These are phyloP conservation scores for Parachaetomium inaequale DNA, from an alignment of 495 filamentous ascomycete genomes.

Conservation along the genomic window DNA sequence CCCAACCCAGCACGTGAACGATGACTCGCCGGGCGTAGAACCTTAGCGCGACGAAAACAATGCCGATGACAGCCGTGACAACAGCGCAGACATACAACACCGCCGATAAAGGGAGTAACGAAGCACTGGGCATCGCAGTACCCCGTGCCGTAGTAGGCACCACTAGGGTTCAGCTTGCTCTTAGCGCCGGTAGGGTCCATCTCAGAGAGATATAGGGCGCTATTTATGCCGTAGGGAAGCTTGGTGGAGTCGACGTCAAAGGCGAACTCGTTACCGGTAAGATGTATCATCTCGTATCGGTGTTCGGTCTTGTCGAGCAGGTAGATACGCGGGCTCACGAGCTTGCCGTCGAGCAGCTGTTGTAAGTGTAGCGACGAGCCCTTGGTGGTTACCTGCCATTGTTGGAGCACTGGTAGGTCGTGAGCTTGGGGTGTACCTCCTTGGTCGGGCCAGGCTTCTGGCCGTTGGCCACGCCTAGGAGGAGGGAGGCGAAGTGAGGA, in stretches of 20 bases:
- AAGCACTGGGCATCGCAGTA: conserved; percentile 71
- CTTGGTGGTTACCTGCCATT: no score
- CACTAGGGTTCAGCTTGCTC: conserved; percentile 54
- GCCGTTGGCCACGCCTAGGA: no score
- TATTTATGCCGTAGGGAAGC: conserved; percentile 63
- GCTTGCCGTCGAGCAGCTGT: conserved; percentile 19
- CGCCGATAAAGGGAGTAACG: conserved; percentile 55
- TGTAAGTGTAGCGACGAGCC: no score
- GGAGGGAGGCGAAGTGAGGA: no score
- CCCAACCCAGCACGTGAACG: no score
- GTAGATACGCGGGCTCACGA: conserved; percentile 55
- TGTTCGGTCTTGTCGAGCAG: conserved; percentile 53
- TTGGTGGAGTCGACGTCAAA: conserved; percentile 62
- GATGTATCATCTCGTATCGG: conserved; percentile 58
- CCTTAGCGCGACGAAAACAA: no score
- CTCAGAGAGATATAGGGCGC: conserved; percentile 64
- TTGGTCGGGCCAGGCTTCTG: no score
- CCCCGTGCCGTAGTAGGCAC: conserved; percentile 62
- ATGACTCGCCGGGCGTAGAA: no score
- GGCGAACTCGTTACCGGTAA: conserved; percentile 57
- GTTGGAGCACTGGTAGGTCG: no score
- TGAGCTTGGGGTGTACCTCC: no score
- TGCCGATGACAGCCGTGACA: no score
- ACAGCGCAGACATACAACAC: conserved; percentile 26
- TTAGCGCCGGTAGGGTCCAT: conserved; percentile 57